Percentiles rank a stretch among this genome's conserved stretches.
Evolutionary conservation across 352 stramenopile genomes (phyloP).

Genomic region (Globisporangium uncinulatum): DNA sequence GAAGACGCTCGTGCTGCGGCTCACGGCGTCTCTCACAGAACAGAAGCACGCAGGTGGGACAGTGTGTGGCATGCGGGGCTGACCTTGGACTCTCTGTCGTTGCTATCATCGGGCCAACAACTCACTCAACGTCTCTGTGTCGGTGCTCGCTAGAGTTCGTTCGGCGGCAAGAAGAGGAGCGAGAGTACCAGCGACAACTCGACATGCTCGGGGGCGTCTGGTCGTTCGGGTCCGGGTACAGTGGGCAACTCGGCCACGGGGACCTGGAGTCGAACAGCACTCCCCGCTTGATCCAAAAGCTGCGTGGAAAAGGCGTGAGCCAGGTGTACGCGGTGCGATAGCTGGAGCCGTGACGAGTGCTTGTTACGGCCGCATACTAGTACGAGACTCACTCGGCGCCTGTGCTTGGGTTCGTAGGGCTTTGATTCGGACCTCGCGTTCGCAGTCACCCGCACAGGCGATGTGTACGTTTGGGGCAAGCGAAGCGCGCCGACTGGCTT

Average conservation of each 20-base stretch:
- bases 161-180: conserved; percentile 47
- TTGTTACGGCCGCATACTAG: neutral
- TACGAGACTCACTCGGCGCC: neutral
- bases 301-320: conserved; percentile 54
- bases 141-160: conserved; percentile 37
- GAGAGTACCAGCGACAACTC: conserved; percentile 63
- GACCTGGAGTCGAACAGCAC: conserved; percentile 52
- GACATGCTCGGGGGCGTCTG: conserved; percentile 81
- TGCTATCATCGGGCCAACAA: too few species aligned
- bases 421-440: conserved; percentile 83
- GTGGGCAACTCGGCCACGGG: conserved; percentile 68
- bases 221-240: conserved; percentile 71
- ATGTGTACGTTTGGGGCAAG: conserved; percentile 82
- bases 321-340: conserved; percentile 65
- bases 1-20: conserved; percentile 40
- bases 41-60: conserved; percentile 44
- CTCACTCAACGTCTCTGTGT: too few species aligned
- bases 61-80: too few species aligned
- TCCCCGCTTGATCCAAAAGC: conserved; percentile 61
- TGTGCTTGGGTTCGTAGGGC: conserved; percentile 23
- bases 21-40: conserved; percentile 53
- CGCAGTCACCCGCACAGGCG: conserved; percentile 54
- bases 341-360: neutral
- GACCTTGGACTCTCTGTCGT: too few species aligned
- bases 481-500: conserved; percentile 52